These are phyloP conservation scores for Cyberlindnera japonica DNA, from an alignment of 805 yeast genomes.

Conservation along the genomic window DNA sequence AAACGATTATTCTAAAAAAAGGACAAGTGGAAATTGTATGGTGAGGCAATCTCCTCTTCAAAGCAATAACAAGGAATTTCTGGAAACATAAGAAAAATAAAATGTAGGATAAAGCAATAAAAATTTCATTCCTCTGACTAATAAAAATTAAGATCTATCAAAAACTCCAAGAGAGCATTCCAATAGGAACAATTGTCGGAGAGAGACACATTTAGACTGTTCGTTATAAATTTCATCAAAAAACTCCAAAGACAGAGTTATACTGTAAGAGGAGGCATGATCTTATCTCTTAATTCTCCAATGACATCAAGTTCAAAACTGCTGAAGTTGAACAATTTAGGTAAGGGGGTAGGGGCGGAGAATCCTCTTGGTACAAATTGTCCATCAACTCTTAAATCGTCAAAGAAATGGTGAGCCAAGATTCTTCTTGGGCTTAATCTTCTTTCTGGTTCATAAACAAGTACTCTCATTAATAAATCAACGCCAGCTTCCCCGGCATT, in stretches of 20 bases:
- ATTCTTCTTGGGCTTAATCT: conserved; percentile 81
- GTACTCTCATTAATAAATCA: conserved; percentile 73
- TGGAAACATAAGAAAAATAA: not conserved
- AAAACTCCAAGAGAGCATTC: no score
- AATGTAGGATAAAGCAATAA: not conserved
- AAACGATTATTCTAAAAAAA: not conserved
- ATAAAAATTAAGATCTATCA: not conserved
- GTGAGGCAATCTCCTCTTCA: no score
- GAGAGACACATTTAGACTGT: no score
- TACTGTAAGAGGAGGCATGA: conserved; percentile 13
- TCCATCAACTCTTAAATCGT: conserved; percentile 65
- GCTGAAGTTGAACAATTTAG: conserved; percentile 64
- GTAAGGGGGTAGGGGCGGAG: conserved; percentile 39
- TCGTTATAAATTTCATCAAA: no score
- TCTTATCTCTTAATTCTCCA: conserved; percentile 28
- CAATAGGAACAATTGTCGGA: no score
- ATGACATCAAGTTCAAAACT: conserved; percentile 57
- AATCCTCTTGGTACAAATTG: conserved; percentile 55
- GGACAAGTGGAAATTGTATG: not conserved
- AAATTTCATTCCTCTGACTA: no score
- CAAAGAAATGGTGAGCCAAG: conserved; percentile 84
- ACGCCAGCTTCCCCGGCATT: conserved; percentile 83
- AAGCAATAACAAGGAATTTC: not conserved
- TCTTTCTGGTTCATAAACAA: conserved; percentile 85
- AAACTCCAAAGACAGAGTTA: no score